Evolutionary conservation across 179 eudicot genomes (phyloP), one percentile per base, ranked within the genome.

Genomic region (Beta lomatogona): DNA sequence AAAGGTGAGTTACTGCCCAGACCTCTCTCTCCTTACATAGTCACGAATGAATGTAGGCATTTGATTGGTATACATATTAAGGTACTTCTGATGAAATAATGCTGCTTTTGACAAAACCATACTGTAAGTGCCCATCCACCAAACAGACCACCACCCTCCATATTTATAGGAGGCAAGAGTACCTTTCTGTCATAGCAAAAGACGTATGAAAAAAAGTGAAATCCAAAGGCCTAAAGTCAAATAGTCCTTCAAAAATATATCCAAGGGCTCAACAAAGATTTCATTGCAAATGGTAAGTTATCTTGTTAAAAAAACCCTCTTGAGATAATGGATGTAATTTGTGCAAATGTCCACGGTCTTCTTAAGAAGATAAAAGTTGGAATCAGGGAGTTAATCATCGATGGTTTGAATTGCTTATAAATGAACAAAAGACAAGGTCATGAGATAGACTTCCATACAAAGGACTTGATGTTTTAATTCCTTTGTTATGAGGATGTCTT

Each of bases 101-200:
- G 94, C 90, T 78, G 92, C 91, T 82, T 92, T 92, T 14, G 97
- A 88, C 77, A 92, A 85, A 83, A 92, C 89, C 92, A 92, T 89
- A 83, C 94, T 92, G 86, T 91, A 91, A 70, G 89, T 87, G 52
- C 94, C 97, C 85, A 60, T 89, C 97, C 96, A 91, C 96, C 96
- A 92, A 78, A 92, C 92, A 58, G 96, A 90, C 94, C 93, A 91
- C 93, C 93, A 90, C 81, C 94, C 93, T 81, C 91, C 91, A 82
- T 90, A 88, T 16, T 82, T 65, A 71, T 87, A 88, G 55, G 71
- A 70, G 15, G 76, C 66, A 75, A 73, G 76, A 9, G 84, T 87
- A 81, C 77, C 77, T 83, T 78, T 87, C 94, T 91, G 90, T 36
- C 65, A 57, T 28, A 19, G 52, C 69, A 60, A 78, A 36, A 77